Conservation (phyloP, 805 yeast genomes). For the Candida jianshihensis region DNA sequence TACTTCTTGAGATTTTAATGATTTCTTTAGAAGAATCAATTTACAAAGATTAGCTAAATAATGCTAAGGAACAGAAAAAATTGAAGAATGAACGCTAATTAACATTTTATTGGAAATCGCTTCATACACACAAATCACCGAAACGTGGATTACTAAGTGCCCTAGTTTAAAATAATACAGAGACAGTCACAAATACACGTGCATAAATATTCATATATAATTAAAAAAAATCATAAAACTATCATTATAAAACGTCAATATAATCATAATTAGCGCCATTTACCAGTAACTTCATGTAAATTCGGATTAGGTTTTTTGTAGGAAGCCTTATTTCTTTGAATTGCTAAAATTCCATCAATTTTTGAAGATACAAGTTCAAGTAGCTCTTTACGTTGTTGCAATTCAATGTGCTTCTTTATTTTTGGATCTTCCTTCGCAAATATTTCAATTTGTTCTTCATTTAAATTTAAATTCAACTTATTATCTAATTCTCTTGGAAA, state of each 20-base stretch:
- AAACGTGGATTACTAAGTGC: too few relatives aligned
- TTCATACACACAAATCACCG: too few relatives aligned
- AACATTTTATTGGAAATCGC: too few relatives aligned
- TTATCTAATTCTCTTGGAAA: conserved; percentile 91
- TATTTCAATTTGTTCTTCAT: conserved; percentile 70
- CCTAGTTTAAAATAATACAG: neutral
- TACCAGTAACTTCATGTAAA: neutral
- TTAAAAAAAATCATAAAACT: neutral
- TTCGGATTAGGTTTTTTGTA: neutral
- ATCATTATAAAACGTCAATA: conserved; percentile 2
- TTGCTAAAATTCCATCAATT: conserved; percentile 54
- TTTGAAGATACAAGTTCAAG: conserved; percentile 77
- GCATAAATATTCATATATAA: neutral
- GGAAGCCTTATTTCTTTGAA: conserved; percentile 22
- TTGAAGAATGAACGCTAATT: too few relatives aligned
- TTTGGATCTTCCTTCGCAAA: conserved; percentile 92
- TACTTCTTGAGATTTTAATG: conserved; percentile 1
- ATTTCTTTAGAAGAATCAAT: too few relatives aligned
- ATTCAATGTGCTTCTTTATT: conserved; percentile 81
- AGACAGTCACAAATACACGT: neutral
- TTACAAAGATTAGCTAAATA: too few relatives aligned
- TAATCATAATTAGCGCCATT: conserved; percentile 1
- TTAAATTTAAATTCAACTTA: conserved; percentile 55
- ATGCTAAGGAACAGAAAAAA: too few relatives aligned
- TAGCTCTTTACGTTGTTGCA: conserved; percentile 88